phyloP scores from a whole-genome alignment of 768 basidiomycete genomes.

The Cystobasidium ongulense region DNA sequence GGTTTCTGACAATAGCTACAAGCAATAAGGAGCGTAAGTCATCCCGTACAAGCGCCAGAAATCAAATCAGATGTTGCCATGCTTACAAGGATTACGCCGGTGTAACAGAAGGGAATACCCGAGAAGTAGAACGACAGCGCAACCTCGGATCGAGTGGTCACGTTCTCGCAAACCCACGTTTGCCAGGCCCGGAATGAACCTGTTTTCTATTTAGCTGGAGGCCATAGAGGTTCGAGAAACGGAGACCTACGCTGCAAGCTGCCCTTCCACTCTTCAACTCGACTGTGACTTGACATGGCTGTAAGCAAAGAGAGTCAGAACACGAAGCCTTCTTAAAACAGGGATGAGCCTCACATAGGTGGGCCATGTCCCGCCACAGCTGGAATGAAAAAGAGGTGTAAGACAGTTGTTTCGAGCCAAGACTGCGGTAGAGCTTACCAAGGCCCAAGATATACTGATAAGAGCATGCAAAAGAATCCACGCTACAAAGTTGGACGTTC shows the following conservation, averaged over 20 bases:
- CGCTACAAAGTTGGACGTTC: not conserved
- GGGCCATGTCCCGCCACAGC: constrained; percentile 1
- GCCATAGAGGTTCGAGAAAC: not conserved
- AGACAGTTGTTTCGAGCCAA: not conserved
- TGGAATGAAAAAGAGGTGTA: not conserved
- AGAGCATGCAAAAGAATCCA: not conserved
- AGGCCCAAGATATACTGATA: not conserved
- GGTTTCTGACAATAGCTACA: not conserved
- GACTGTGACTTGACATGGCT: constrained; percentile 4
- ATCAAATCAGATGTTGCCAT: not conserved
- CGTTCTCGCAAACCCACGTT: not conserved
- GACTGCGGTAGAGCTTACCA: not conserved
- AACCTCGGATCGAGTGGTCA: not conserved
- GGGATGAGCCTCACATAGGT: not conserved
- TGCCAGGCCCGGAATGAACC: not conserved
- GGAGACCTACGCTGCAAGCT: not conserved
- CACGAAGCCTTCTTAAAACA: not conserved
- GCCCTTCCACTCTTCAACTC: constrained; percentile 1
- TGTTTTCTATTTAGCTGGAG: not conserved
- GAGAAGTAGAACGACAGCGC: not conserved
- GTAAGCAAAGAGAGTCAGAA: not conserved
- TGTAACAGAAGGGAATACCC: not conserved
- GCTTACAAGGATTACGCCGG: not conserved
- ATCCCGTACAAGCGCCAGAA: not conserved
- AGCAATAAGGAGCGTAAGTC: not conserved